These are phyloP conservation scores for Thelonectria blattea DNA, from an alignment of 2,329 filamentous ascomycete species.

Conservation along the genomic window DNA sequence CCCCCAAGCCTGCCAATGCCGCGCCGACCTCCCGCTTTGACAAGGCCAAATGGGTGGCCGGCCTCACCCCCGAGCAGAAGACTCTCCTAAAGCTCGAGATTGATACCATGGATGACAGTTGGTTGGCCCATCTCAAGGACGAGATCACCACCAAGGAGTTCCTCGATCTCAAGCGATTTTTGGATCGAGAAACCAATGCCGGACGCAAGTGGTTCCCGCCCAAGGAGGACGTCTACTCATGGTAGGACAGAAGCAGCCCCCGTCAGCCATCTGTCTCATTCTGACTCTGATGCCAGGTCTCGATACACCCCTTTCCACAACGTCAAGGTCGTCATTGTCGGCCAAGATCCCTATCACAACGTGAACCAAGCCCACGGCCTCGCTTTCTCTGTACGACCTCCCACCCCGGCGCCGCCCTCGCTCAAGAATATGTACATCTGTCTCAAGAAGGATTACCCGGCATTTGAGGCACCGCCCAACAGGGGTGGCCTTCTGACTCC, in stretches of 20 bases:
- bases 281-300: conserved; percentile 67
- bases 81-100: conserved; percentile 87
- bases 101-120: conserved; percentile 87
- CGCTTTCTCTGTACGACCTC: conserved; percentile 91
- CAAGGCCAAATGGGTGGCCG: conserved; percentile 87
- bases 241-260: conserved; percentile 60
- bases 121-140: conserved; percentile 87
- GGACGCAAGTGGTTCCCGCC: conserved; percentile 88
- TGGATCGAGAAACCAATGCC: conserved; percentile 75
- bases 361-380: conserved; percentile 94
- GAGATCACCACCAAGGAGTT: conserved; percentile 82
- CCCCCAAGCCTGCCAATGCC: conserved; percentile 58
- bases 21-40: conserved; percentile 68
- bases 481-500: conserved; percentile 84
- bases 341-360: conserved; percentile 98
- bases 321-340: conserved; percentile 91
- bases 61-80: conserved; percentile 81
- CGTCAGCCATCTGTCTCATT: not conserved
- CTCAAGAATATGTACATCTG: conserved; percentile 93
- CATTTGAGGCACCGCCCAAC: conserved; percentile 76
- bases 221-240: conserved; percentile 88
- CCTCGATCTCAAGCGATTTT: conserved; percentile 84
- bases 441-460: conserved; percentile 86
- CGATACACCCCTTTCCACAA: conserved; percentile 86
- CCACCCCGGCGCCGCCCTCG: conserved; percentile 86